Evolutionary conservation across 2,329 filamentous ascomycete genomes (phyloP).

Genomic region (Microsporum canis): DNA sequence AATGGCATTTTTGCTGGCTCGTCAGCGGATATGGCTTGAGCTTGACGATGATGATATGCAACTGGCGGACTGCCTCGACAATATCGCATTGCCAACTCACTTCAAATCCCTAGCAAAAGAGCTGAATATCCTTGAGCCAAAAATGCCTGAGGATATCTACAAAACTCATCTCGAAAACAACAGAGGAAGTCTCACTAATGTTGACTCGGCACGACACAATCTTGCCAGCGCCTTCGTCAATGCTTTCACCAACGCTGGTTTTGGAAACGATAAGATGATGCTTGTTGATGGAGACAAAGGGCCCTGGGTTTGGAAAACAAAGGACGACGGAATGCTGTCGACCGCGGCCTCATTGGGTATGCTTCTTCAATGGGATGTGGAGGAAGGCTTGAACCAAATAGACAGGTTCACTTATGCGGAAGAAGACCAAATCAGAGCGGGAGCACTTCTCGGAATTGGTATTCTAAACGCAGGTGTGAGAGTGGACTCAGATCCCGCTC

Average conservation of each 20-base stretch:
- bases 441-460: conserved; percentile 83
- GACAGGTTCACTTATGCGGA: conserved; percentile 83
- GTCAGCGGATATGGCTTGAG: conserved; percentile 79
- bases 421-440: conserved; percentile 78
- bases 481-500: conserved; percentile 76
- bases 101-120: conserved; percentile 93
- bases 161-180: conserved; percentile 97
- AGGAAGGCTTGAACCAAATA: conserved; percentile 82
- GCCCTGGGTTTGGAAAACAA: conserved; percentile 98
- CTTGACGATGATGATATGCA: conserved; percentile 55
- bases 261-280: conserved; percentile 96
- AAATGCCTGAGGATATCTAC: conserved; percentile 97
- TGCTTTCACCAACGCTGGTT: conserved; percentile 91
- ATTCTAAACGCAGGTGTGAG: conserved; percentile 91
- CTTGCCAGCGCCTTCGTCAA: conserved; percentile 94
- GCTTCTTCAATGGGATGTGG: conserved; percentile 85
- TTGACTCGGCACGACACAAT: conserved; percentile 92
- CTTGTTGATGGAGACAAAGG: conserved; percentile 76
- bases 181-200: conserved; percentile 82
- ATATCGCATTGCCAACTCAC: conserved; percentile 76
- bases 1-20: conserved; percentile 81
- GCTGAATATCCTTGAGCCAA: conserved; percentile 90
- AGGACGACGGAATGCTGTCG: conserved; percentile 94
- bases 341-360: conserved; percentile 90
- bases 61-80: conserved; percentile 72